phyloP scores from a whole-genome alignment of 495 filamentous ascomycete genomes.

The Hypoxylon intermedium region DNA sequence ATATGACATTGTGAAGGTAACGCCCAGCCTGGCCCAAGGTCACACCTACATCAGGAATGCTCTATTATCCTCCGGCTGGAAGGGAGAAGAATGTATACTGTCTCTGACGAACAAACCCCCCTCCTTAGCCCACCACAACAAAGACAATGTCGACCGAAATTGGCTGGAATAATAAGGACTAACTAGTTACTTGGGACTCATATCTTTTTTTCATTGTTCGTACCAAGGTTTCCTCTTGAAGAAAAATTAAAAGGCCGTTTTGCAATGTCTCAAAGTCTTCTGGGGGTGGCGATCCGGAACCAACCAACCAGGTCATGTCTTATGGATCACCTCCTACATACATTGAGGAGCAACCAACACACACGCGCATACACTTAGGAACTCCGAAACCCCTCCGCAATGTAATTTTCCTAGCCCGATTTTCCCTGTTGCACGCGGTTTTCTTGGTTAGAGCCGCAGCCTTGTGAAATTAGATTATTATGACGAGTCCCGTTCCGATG shows the following conservation, averaged over 20 bases:
- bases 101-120: conserved; percentile 12
- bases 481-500: conserved; percentile 44
- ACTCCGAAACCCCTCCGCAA: conserved; percentile 41
- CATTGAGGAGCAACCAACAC: conserved; percentile 27
- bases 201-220: conserved; percentile 27
- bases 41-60: conserved; percentile 24
- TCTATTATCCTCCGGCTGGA: conserved; percentile 24
- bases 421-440: conserved; percentile 38
- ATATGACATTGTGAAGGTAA: conserved; percentile 5
- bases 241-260: conserved; percentile 31
- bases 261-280: conserved; percentile 35
- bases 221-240: conserved; percentile 24
- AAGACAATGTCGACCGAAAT: conserved; percentile 54
- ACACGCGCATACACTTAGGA: conserved; percentile 21
- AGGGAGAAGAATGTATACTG: conserved; percentile 22
- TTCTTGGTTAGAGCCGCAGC: conserved; percentile 27
- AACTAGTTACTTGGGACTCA: conserved; percentile 26
- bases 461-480: conserved; percentile 46
- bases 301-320: conserved; percentile 34
- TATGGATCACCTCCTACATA: no score
- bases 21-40: conserved; percentile 4
- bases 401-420: conserved; percentile 42
- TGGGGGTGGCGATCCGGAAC: conserved; percentile 23
- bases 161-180: conserved; percentile 36
- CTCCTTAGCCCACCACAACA: conserved; percentile 33